A percentile compares a stretch with the other conserved stretches of the same genome.
These are phyloP conservation scores for Aureobasidium lini DNA, from an alignment of 2,329 filamentous ascomycete genomes.

Conservation along the genomic window DNA sequence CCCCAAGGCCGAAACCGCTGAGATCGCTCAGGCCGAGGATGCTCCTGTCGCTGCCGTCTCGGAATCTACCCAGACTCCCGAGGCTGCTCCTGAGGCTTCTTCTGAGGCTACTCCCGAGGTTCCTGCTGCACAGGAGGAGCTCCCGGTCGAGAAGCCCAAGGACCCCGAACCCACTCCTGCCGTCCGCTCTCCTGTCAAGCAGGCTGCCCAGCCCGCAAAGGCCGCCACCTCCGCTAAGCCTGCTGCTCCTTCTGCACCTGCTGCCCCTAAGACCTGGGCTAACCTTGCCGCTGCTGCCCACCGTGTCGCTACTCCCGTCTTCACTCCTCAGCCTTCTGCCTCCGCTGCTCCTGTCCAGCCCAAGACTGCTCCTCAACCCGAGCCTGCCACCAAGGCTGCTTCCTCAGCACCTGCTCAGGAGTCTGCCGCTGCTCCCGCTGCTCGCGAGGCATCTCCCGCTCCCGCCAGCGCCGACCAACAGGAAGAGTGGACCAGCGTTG, in stretches of 20 bases:
- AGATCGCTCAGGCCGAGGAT: constrained; percentile 31
- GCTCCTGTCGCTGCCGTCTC: constrained; percentile 26
- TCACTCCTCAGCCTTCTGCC: constrained; percentile 23
- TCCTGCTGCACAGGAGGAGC: constrained; percentile 25
- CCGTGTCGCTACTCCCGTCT: constrained; percentile 36
- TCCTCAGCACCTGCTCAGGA: constrained; percentile 19
- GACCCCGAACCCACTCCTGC: constrained; percentile 52
- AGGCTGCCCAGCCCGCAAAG: constrained; percentile 44
- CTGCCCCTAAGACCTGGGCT: constrained; percentile 62
- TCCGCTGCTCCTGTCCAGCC: constrained; percentile 26
- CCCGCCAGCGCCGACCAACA: constrained; percentile 32
- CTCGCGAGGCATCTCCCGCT: constrained; percentile 29
- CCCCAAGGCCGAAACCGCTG: constrained; percentile 27
- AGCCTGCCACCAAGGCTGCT: constrained; percentile 24
- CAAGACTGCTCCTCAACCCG: constrained; percentile 20
- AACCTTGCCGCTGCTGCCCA: constrained; percentile 53
- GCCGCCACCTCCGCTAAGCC: constrained; percentile 47
- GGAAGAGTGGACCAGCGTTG: constrained; percentile 84
- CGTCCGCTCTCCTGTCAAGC: constrained; percentile 26
- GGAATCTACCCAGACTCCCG: constrained; percentile 20
- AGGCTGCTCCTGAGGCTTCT: constrained; percentile 23
- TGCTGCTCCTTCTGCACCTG: constrained; percentile 47
- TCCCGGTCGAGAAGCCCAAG: constrained; percentile 54
- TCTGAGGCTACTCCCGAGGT: constrained; percentile 25
- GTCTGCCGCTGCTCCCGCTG: constrained; percentile 27